Evolutionary conservation across 345 rosid genomes (phyloP), one percentile per base, ranked within the genome.

Genomic region (Hypericum perforatum): DNA sequence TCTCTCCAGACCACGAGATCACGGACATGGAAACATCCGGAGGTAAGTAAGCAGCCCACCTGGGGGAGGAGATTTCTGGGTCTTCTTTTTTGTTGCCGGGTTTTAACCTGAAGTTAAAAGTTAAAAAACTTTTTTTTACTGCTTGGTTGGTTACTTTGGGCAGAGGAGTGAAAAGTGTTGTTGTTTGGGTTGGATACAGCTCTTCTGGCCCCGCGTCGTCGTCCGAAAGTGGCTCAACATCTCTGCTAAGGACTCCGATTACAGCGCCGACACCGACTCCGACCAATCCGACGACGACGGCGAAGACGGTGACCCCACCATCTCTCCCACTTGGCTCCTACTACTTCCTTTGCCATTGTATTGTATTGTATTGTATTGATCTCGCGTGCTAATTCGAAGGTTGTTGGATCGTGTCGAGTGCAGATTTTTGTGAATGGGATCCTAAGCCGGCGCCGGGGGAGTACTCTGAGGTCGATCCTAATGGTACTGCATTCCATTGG

Each of bases 191-290:
- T 83, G 77, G 82, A 65, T 86, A 63, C 95, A 89, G 76, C 73
- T 80, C 54, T 79, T 87, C 58, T 91, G 98, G 98, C 82, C 95
- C 0, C 69, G 80, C 39, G 71, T 80, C 29, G 72, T 86, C 53
- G 59, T 91, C 78, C 82, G 95, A 50, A 87, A 91, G 66, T 82
- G 75, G 92, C 71, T 91, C 48, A 87, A 91, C 70, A 79, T 91
- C 69, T 64, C 63, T 57, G 39, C 76, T 54, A 75, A 50, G 53
- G 87, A 70, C 48, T 79, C 87, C 56, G 89, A 91, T 63, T 91
- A 73, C 71, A 79, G 95, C 41, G 92, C 98, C 6, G 97, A 86
- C 69, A 41, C 84, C 12, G 92, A 85, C 1, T 58, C 63, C 32
- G 55, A 44, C 16, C 32, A 22, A 1, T 4, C 32, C 32, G 32